These are phyloP conservation scores for Sclerotinia nivalis DNA, from an alignment of 2,329 filamentous ascomycete species.

Conservation along the genomic window DNA sequence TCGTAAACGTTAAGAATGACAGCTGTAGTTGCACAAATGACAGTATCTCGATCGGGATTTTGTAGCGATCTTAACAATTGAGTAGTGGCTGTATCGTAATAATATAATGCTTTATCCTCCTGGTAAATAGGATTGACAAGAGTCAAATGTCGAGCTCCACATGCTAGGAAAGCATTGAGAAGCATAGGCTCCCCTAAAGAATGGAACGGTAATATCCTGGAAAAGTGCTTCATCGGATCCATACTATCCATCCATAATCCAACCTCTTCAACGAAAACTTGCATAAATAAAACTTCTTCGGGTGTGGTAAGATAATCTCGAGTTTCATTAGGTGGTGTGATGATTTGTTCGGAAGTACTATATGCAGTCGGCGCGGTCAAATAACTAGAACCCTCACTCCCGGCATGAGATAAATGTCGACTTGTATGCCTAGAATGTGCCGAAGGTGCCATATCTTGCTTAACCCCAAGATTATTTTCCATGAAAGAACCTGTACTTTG, in stretches of 20 bases:
- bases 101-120: constrained; percentile 75
- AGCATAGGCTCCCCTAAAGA: constrained; percentile 83
- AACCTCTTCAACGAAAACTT: constrained; percentile 88
- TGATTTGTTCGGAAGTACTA: constrained; percentile 37
- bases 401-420: constrained; percentile 40
- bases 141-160: constrained; percentile 79
- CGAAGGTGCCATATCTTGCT: constrained; percentile 34
- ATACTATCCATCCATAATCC: constrained; percentile 93
- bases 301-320: constrained; percentile 68
- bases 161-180: constrained; percentile 83
- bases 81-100: constrained; percentile 83
- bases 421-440: constrained; percentile 34
- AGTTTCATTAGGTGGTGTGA: constrained; percentile 47
- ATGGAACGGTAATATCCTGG: constrained; percentile 78
- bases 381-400: constrained; percentile 39
- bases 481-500: constrained; percentile 35
- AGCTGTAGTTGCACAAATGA: constrained; percentile 82
- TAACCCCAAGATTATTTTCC: constrained; percentile 32
- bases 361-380: constrained; percentile 45
- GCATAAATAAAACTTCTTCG: constrained; percentile 86
- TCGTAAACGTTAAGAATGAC: constrained; percentile 91
- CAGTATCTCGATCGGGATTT: constrained; percentile 80
- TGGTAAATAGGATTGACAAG: constrained; percentile 69
- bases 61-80: constrained; percentile 75
- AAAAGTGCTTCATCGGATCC: constrained; percentile 84